Evolutionary conservation across 2,329 filamentous ascomycete species (phyloP).

Genomic region (Geosmithia putterillii): DNA sequence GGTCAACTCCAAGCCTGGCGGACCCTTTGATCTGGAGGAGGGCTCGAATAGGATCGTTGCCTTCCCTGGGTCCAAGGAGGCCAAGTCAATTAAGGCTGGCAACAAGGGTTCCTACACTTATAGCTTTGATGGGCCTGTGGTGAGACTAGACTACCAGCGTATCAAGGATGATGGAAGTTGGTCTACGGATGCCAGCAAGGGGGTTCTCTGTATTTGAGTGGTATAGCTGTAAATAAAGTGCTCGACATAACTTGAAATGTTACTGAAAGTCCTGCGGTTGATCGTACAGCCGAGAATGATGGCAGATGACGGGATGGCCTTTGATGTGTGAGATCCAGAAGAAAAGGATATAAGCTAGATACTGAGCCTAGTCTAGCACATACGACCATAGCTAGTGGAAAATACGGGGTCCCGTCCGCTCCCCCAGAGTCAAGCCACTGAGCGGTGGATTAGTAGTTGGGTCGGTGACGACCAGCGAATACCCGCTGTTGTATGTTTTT

Average conservation of each 20-base stretch:
- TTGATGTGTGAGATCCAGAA: not conserved
- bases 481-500: too few relatives aligned
- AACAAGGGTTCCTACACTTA: constrained; percentile 6
- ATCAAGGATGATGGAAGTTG: constrained; percentile 2
- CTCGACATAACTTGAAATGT: too few relatives aligned
- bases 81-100: constrained; percentile 3
- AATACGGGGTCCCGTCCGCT: too few relatives aligned
- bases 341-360: too few relatives aligned
- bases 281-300: too few relatives aligned
- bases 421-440: too few relatives aligned
- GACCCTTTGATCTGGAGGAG: constrained; percentile 12
- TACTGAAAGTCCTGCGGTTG: too few relatives aligned
- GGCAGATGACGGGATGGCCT: too few relatives aligned
- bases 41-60: constrained; percentile 12
- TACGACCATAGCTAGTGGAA: too few relatives aligned
- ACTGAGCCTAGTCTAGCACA: too few relatives aligned
- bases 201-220: not conserved
- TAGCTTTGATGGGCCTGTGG: constrained; percentile 3
- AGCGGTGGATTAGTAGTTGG: too few relatives aligned
- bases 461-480: too few relatives aligned
- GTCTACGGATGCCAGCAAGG: not conserved
- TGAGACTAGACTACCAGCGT: constrained; percentile 8
- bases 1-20: constrained; percentile 8
- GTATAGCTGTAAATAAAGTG: not conserved
- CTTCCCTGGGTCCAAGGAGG: constrained; percentile 5